A percentile compares a stretch with the other conserved stretches of the same genome.
These are phyloP conservation scores for Mallotus repandus DNA, from an alignment of 441 rosid species.

Conservation along the genomic window DNA sequence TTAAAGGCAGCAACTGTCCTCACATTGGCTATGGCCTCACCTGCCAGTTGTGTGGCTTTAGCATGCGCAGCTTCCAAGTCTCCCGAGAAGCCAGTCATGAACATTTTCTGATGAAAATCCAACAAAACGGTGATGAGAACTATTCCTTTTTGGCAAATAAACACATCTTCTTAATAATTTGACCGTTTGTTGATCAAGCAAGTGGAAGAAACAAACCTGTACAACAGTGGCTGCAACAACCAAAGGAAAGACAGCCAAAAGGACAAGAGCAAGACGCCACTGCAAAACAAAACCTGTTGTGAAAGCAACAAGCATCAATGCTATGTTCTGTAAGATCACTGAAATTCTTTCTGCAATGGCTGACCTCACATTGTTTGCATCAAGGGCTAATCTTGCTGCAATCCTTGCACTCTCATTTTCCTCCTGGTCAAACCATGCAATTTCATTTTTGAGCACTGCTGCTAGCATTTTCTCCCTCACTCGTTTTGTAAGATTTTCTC, in stretches of 20 bases:
- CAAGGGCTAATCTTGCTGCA: constrained; percentile 84
- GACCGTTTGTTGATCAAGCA: background rate
- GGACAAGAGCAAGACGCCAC: constrained; percentile 98
- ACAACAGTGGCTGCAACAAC: constrained; percentile 95
- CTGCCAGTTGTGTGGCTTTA: constrained; percentile 95
- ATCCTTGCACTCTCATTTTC: constrained; percentile 96
- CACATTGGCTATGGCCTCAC: constrained; percentile 94
- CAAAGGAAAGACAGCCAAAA: constrained; percentile 87
- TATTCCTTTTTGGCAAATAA: background rate
- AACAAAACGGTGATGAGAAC: background rate
- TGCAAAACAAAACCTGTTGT: constrained; percentile 96
- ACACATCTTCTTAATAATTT: too few relatives aligned
- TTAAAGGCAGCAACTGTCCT: constrained; percentile 98
- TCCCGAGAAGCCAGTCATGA: constrained; percentile 97
- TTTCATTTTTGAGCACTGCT: constrained; percentile 87
- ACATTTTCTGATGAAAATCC: constrained; percentile 80
- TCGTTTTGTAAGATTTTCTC: constrained; percentile 95
- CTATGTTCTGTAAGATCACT: constrained; percentile 90
- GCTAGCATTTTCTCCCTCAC: constrained; percentile 94
- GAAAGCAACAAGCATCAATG: constrained; percentile 91
- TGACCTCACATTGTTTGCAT: constrained; percentile 94
- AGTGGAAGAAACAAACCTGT: constrained; percentile 60
- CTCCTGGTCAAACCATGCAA: constrained; percentile 99
- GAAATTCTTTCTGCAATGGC: constrained; percentile 97
- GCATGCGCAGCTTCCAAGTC: constrained; percentile 94